Evolutionary conservation across 139 green algal species (phyloP), one percentile per base, ranked within the genome.

Genomic region (Desmodesmus armatus): DNA sequence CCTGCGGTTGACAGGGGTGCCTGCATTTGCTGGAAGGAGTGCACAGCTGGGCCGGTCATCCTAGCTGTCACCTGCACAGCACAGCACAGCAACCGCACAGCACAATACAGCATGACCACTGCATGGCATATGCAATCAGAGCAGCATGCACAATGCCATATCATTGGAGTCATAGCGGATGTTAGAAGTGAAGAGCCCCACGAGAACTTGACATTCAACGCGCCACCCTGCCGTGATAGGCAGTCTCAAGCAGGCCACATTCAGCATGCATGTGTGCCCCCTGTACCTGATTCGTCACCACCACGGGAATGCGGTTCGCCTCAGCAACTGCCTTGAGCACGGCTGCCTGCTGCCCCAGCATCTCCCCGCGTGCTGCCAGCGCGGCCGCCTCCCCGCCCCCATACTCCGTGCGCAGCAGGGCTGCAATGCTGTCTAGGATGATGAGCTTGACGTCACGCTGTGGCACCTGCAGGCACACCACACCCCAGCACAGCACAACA

Each of bases 401-500:
- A 37, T 85, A 88, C 37, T 93, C 89, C 3, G 71, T 80, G 2
- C 95, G 84, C 39, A 92, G 87, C 33, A 98, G 87, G 3, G 92
- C 88, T 1, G 96, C 96, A 58, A 97, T 90, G 70, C 86, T 94
- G 89, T 98, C 96, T 21, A 98, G 71, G 3, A 98, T 40, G 11
- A 98, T 78, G 37, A 98, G 90, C 31, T 86, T 66, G 35, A 80
- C 58, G 40, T 79, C 80, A 7, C 44, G 62, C 7, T 33, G 41
- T 37, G 62, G 44, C 72, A 73, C 47, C 27, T 73, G 65, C 23
- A 39, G 66, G 70, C 0, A n/a, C n/a, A n/a, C n/a, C n/a, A n/a
- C n/a, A n/a, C n/a, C n/a, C n/a, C n/a, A n/a, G n/a, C n/a, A n/a
- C n/a, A n/a, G n/a, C n/a, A n/a, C n/a, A n/a, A n/a, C n/a, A n/a